Percentiles rank a stretch among this genome's conserved stretches.
phyloP scores from a whole-genome alignment of 2,329 filamentous ascomycete species.

The Pseudocercospora pini-densiflorae region DNA sequence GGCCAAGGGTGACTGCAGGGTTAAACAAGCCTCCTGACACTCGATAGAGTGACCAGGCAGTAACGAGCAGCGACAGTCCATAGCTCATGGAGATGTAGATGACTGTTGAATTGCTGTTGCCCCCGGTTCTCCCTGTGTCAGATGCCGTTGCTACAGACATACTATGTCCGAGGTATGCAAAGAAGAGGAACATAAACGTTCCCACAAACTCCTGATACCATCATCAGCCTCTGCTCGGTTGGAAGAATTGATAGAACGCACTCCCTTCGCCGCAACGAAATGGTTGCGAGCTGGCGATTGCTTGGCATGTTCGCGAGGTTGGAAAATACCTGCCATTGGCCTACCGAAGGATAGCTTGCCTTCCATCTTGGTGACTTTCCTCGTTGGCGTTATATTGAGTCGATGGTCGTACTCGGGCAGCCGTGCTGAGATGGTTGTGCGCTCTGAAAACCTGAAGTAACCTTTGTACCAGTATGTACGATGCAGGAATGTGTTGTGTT shows the following conservation, averaged over 20 bases:
- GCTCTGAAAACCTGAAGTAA: constrained; percentile 1
- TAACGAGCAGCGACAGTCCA: constrained; percentile 45
- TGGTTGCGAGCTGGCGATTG: constrained; percentile 14
- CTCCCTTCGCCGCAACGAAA: not conserved
- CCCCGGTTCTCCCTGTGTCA: constrained; percentile 46
- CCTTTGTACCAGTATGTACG: not conserved
- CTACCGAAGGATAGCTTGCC: constrained; percentile 3
- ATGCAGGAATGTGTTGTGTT: constrained; percentile 7
- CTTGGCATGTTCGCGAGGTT: constrained; percentile 11
- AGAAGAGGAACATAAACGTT: constrained; percentile 49
- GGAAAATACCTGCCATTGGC: constrained; percentile 12
- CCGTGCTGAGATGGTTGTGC: not conserved
- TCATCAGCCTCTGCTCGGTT: not conserved
- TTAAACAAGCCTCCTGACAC: constrained; percentile 39
- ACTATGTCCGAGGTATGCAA: constrained; percentile 27
- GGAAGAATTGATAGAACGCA: not conserved
- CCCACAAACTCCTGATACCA: constrained; percentile 43
- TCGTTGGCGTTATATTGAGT: not conserved
- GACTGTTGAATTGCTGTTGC: constrained; percentile 38
- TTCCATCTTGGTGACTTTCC: constrained; percentile 1
- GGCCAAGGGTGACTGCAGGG: constrained; percentile 40
- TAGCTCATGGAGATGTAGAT: constrained; percentile 43
- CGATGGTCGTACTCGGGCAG: constrained; percentile 1
- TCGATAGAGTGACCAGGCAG: constrained; percentile 43
- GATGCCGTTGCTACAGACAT: constrained; percentile 28